Conservation (phyloP, 2,329 filamentous ascomycete genomes). For the Hyphodiscus sp. region DNA sequence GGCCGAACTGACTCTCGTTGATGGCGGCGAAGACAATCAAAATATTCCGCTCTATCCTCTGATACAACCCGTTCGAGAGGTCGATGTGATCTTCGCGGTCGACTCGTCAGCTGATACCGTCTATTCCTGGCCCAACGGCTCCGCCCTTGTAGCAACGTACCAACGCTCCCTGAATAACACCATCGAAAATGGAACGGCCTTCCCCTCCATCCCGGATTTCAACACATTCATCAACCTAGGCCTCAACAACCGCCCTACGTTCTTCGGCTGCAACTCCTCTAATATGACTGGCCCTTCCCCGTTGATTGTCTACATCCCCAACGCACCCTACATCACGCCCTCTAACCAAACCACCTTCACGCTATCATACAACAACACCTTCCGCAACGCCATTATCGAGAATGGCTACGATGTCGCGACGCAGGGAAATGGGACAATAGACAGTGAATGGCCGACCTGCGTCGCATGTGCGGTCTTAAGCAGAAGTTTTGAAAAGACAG, state of each 20-base stretch:
- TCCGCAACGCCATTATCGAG: conserved; percentile 73
- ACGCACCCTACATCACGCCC: conserved; percentile 68
- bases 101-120: conserved; percentile 70
- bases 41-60: conserved; percentile 76
- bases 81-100: conserved; percentile 77
- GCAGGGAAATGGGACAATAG: conserved; percentile 70
- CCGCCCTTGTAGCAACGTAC: conserved; percentile 67
- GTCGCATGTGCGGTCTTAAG: conserved; percentile 82
- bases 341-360: conserved; percentile 79
- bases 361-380: conserved; percentile 51
- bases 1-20: conserved; percentile 60
- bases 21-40: conserved; percentile 71
- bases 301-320: conserved; percentile 82
- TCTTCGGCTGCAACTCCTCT: conserved; percentile 69
- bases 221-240: conserved; percentile 76
- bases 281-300: conserved; percentile 56
- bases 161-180: conserved; percentile 51
- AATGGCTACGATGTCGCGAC: conserved; percentile 86
- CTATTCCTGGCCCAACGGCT: conserved; percentile 70
- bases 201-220: conserved; percentile 64
- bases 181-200: conserved; percentile 61
- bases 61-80: conserved; percentile 62
- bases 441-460: conserved; percentile 72
- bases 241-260: conserved; percentile 66
- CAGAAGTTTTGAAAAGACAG: conserved; percentile 67